phyloP scores from a whole-genome alignment of 345 rosid genomes.

The Atalantia buxifolia region DNA sequence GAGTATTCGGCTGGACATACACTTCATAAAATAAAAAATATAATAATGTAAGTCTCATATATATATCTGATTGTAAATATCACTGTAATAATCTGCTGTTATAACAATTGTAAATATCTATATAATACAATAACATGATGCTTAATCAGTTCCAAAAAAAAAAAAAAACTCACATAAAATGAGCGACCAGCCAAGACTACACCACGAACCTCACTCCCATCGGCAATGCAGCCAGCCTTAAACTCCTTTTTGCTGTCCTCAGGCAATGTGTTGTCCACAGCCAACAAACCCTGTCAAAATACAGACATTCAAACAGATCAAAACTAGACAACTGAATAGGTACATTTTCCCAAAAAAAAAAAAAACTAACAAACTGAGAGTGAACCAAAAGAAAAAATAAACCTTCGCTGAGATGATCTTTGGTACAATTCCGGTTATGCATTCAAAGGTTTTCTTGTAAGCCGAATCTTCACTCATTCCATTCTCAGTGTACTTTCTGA shows the following conservation, averaged over 20 bases:
- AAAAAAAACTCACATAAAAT: slow-evolving; percentile 28
- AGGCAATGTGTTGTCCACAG: slow-evolving; percentile 44
- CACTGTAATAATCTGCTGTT: no score
- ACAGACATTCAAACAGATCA: slow-evolving; percentile 21
- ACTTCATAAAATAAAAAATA: no score
- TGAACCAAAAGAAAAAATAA: not conserved
- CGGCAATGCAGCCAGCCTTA: slow-evolving; percentile 38
- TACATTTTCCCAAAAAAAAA: slow-evolving; percentile 1
- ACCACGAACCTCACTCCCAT: slow-evolving; percentile 42
- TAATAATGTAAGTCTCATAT: no score
- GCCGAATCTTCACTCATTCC: slow-evolving; percentile 76
- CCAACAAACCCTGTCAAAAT: slow-evolving; percentile 51
- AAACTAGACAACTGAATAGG: slow-evolving; percentile 17
- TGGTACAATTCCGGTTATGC: slow-evolving; percentile 74
- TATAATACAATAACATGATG: no score
- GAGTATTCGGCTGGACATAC: no score
- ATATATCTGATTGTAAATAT: no score
- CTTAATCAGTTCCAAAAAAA: no score
- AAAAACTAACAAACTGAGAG: not conserved
- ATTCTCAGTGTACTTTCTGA: slow-evolving; percentile 72
- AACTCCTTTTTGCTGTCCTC: slow-evolving; percentile 46
- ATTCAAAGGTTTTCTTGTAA: slow-evolving; percentile 86
- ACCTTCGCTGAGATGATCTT: slow-evolving; percentile 60
- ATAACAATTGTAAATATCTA: no score
- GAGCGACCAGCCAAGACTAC: slow-evolving; percentile 41